A percentile compares a stretch with the other conserved stretches of the same genome.
Evolutionary conservation across 2,329 filamentous ascomycete genomes (phyloP).

Genomic region (Aspergillus sp.): DNA sequence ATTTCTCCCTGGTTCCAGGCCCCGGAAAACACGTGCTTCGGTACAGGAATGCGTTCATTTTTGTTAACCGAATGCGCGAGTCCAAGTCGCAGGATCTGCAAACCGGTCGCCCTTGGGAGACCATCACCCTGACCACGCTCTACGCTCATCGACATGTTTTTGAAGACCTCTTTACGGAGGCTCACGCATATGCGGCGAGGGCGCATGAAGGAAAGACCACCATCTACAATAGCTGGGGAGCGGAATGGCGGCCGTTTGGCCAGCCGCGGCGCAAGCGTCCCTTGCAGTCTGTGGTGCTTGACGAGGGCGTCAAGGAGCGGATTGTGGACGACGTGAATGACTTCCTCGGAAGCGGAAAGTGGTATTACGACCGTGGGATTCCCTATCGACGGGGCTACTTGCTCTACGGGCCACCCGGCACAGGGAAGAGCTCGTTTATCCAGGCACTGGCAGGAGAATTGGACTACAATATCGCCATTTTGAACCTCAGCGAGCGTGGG

Average conservation of each 20-base stretch:
- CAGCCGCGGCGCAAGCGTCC: conserved; percentile 78
- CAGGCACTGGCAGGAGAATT: conserved; percentile 87
- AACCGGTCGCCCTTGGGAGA: conserved; percentile 87
- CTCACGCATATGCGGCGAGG: conserved; percentile 67
- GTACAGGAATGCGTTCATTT: conserved; percentile 77
- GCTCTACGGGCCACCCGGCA: conserved; percentile 79
- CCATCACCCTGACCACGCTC: conserved; percentile 80
- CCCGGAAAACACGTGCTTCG: conserved; percentile 83
- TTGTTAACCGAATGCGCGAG: conserved; percentile 79
- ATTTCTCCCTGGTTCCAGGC: conserved; percentile 82
- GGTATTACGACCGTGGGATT: conserved; percentile 92
- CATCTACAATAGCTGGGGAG: conserved; percentile 76
- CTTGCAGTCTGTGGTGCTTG: conserved; percentile 76
- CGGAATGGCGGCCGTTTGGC: conserved; percentile 78
- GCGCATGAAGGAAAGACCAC: conserved; percentile 86
- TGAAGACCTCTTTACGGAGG: conserved; percentile 79
- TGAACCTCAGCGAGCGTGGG: conserved; percentile 82
- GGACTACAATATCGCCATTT: conserved; percentile 84
- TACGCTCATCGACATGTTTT: conserved; percentile 86
- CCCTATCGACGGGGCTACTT: conserved; percentile 86
- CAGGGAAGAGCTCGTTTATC: conserved; percentile 92
- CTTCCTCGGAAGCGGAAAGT: conserved; percentile 67
- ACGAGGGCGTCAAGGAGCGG: conserved; percentile 70
- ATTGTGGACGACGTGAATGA: conserved; percentile 74
- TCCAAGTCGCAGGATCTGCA: conserved; percentile 66